Conservation (phyloP, 768 basidiomycete species). For the Rhodotorula babjevae region DNA sequence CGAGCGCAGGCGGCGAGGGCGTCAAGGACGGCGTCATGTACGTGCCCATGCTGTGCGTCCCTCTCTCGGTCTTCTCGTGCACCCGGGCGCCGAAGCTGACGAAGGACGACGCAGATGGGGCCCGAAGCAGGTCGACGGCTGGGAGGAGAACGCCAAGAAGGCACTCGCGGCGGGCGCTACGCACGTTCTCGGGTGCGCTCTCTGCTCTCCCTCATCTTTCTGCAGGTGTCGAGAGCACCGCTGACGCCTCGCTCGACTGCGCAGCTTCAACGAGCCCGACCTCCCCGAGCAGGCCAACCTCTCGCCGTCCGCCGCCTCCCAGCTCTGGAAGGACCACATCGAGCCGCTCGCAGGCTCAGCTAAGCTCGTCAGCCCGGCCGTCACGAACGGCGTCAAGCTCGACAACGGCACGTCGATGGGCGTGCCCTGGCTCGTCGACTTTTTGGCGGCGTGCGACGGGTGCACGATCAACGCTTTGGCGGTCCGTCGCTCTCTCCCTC, state of each 20-base stretch:
- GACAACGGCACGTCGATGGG: constrained; percentile 18
- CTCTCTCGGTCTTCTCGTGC: not conserved
- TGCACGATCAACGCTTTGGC: constrained; percentile 20
- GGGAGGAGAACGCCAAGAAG: constrained; percentile 1
- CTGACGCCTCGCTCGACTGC: not conserved
- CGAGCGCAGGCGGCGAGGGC: not conserved
- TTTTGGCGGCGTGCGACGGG: not conserved
- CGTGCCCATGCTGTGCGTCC: constrained; percentile 22
- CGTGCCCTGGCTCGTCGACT: constrained; percentile 21
- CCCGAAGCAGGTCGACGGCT: not conserved
- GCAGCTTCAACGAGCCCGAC: constrained; percentile 28
- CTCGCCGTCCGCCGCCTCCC: constrained; percentile 1
- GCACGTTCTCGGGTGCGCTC: constrained; percentile 14
- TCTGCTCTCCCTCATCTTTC: not conserved
- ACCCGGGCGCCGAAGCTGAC: no score
- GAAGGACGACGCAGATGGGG: constrained; percentile 5
- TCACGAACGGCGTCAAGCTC: constrained; percentile 14
- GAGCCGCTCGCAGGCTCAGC: constrained; percentile 8
- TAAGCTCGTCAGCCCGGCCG: constrained; percentile 19
- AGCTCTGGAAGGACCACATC: constrained; percentile 2
- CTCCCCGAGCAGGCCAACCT: constrained; percentile 17
- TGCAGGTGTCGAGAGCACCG: no score
- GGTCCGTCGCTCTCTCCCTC: not conserved
- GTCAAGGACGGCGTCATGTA: constrained; percentile 17
- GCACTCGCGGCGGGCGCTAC: constrained; percentile 14